phyloP scores from a whole-genome alignment of 2,329 filamentous ascomycete species.

The Lecanicillium sp. region DNA sequence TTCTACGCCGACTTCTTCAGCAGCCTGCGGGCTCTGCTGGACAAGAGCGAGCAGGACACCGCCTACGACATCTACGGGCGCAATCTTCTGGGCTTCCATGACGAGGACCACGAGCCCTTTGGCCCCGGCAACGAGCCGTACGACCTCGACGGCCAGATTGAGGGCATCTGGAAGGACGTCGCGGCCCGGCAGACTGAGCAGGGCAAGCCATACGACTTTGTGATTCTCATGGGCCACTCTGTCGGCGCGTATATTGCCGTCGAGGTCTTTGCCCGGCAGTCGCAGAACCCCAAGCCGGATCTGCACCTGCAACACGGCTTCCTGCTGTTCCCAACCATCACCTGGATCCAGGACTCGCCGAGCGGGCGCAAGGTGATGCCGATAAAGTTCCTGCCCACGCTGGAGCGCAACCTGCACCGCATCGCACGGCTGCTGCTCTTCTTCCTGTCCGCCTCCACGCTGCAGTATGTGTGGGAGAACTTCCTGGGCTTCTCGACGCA shows the following conservation, averaged over 20 bases:
- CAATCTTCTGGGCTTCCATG: slow-evolving; percentile 51
- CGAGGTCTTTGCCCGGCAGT: slow-evolving; percentile 55
- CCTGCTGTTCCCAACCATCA: slow-evolving; percentile 66
- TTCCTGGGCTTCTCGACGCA: slow-evolving; percentile 40
- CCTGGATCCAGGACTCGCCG: slow-evolving; percentile 58
- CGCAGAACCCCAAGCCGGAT: slow-evolving; percentile 28
- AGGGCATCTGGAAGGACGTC: slow-evolving; percentile 31
- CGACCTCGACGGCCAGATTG: slow-evolving; percentile 47
- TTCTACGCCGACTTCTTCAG: slow-evolving; percentile 66
- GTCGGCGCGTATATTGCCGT: slow-evolving; percentile 66
- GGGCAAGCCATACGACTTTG: slow-evolving; percentile 40
- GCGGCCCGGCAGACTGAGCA: slow-evolving; percentile 18
- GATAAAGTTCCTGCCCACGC: slow-evolving; percentile 32
- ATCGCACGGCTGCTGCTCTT: slow-evolving; percentile 33
- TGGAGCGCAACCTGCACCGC: slow-evolving; percentile 32
- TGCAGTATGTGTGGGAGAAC: slow-evolving; percentile 34
- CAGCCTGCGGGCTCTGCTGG: slow-evolving; percentile 46
- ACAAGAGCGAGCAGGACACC: slow-evolving; percentile 25
- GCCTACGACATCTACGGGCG: slow-evolving; percentile 50
- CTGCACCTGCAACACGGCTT: slow-evolving; percentile 45
- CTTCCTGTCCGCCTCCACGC: slow-evolving; percentile 28
- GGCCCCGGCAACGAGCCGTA: slow-evolving; percentile 33
- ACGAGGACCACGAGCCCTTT: slow-evolving; percentile 43
- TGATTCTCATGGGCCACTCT: slow-evolving; percentile 66
- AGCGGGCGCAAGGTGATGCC: slow-evolving; percentile 40